phyloP scores from a whole-genome alignment of 1,284 basidiomycete genomes.

The Lentinula novae-zelandiae region DNA sequence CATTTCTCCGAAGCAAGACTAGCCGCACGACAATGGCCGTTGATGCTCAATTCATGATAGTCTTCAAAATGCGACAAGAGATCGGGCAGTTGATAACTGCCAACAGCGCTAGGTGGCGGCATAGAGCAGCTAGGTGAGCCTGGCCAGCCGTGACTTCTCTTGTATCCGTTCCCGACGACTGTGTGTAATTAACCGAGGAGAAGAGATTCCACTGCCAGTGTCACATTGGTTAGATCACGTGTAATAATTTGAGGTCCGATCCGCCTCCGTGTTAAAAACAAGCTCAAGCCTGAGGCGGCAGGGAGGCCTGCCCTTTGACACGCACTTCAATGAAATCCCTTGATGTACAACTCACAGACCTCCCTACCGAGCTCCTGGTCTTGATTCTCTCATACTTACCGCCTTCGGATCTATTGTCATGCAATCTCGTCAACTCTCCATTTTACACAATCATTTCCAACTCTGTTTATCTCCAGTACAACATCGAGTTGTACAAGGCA shows the following conservation, averaged over 20 bases:
- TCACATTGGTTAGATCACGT: too few relatives aligned
- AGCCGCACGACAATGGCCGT: slow-evolving; percentile 43
- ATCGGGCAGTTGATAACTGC: slow-evolving; percentile 60
- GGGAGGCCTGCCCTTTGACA: too few relatives aligned
- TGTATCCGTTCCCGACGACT: too few relatives aligned
- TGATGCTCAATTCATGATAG: slow-evolving; percentile 44
- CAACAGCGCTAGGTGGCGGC: slow-evolving; percentile 9
- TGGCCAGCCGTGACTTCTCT: too few relatives aligned
- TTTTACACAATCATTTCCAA: slow-evolving; percentile 26
- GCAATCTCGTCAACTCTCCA: slow-evolving; percentile 22
- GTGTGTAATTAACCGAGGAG: too few relatives aligned
- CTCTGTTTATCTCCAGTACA: slow-evolving; percentile 32
- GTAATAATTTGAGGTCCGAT: too few relatives aligned
- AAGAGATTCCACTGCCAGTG: too few relatives aligned
- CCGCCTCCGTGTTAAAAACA: too few relatives aligned
- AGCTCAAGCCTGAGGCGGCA: too few relatives aligned
- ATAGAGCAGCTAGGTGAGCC: neutral
- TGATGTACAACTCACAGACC: slow-evolving; percentile 14
- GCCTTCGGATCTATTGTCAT: slow-evolving; percentile 25
- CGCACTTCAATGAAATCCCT: neutral
- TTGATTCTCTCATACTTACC: slow-evolving; percentile 29
- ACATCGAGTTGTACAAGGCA: slow-evolving; percentile 28
- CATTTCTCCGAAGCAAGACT: slow-evolving; percentile 45
- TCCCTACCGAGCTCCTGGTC: slow-evolving; percentile 36
- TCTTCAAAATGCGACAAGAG: slow-evolving; percentile 38